Conservation (phyloP, 2,329 filamentous ascomycete genomes). For the Clonostachys rhizophaga region DNA sequence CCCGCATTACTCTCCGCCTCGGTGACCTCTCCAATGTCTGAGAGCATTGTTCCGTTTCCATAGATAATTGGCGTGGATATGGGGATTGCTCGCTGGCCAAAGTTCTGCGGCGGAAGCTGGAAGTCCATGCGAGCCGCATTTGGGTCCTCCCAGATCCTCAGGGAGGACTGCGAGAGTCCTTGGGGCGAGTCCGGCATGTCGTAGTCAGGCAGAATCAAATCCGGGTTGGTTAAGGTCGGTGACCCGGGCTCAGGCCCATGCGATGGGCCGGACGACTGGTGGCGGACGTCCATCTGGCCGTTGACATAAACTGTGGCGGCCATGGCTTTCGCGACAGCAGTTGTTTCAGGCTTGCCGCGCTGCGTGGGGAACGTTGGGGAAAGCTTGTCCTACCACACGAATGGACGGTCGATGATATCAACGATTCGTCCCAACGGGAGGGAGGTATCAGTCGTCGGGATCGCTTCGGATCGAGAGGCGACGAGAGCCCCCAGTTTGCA, state of each 20-base stretch:
- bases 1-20: slow-evolving; percentile 47
- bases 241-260: slow-evolving; percentile 54
- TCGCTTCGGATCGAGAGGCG: too few relatives aligned
- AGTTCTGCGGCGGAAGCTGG: slow-evolving; percentile 32
- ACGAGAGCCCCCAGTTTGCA: too few relatives aligned
- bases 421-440: too few relatives aligned
- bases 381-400: too few relatives aligned
- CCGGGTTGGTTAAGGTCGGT: slow-evolving; percentile 86
- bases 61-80: slow-evolving; percentile 63
- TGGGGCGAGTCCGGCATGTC: slow-evolving; percentile 52
- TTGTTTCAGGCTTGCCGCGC: too few relatives aligned
- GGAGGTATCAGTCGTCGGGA: too few relatives aligned
- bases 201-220: slow-evolving; percentile 86
- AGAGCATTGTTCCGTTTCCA: slow-evolving; percentile 65
- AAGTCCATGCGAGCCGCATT: slow-evolving; percentile 31
- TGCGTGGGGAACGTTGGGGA: too few relatives aligned
- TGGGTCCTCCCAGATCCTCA: slow-evolving; percentile 47
- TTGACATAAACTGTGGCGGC: background rate
- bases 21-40: slow-evolving; percentile 57
- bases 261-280: background rate
- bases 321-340: background rate
- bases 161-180: slow-evolving; percentile 42
- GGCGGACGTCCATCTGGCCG: background rate
- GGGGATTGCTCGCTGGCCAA: slow-evolving; percentile 37
- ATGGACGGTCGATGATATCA: too few relatives aligned